Conservation (phyloP, 1,284 basidiomycete genomes). For the Ceratobasidium sp. region DNA sequence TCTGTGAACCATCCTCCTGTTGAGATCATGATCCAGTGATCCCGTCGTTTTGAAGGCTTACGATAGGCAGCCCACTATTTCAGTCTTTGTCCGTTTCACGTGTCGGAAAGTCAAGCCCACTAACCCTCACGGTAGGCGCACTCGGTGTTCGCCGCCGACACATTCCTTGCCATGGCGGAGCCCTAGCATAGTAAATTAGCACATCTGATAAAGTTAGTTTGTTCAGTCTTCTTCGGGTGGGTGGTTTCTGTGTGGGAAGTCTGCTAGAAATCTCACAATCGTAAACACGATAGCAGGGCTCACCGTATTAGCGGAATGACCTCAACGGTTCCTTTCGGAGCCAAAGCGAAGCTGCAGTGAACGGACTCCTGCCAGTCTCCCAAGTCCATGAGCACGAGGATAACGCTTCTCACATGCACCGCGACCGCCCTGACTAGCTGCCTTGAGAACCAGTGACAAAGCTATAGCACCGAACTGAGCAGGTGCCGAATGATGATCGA, state of each 20-base stretch:
- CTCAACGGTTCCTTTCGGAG: neutral
- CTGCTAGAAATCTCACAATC: no score
- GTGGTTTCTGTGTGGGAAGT: no score
- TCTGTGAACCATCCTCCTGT: no score
- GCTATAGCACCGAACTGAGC: neutral
- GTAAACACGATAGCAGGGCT: no score
- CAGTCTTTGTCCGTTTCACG: neutral
- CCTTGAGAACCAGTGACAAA: neutral
- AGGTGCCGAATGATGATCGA: neutral
- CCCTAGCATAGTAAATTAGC: no score
- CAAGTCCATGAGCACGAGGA: conserved; percentile 15
- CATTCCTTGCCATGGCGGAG: neutral
- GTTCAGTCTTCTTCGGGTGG: no score
- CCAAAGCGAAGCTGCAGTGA: neutral
- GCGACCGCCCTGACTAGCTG: conserved; percentile 12
- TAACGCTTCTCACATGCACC: neutral
- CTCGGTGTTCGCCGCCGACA: neutral
- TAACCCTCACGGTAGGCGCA: neutral
- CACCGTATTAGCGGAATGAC: neutral
- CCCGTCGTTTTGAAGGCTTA: neutral
- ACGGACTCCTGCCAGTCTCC: conserved; percentile 11
- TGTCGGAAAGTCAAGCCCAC: neutral
- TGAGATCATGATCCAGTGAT: conserved; percentile 4
- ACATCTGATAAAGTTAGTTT: no score
- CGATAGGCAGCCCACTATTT: neutral